Conservation (phyloP, 2,329 filamentous ascomycete genomes). For the Aspergillus jensenii region DNA sequence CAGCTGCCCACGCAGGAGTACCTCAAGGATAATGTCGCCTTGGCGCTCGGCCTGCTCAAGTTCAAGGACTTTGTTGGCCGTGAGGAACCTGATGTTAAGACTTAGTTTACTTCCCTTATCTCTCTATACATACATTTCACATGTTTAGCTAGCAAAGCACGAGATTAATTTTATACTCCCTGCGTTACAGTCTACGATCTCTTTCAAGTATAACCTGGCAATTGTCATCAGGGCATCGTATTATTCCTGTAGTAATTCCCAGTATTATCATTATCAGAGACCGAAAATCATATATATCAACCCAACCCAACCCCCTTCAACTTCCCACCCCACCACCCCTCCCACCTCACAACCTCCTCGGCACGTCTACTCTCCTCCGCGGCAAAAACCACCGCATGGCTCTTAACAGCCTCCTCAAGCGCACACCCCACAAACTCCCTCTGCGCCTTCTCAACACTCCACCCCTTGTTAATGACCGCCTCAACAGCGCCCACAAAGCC, state of each 20-base stretch:
- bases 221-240: too few relatives aligned
- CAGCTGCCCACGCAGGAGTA: conserved; percentile 86
- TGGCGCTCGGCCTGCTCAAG: conserved; percentile 82
- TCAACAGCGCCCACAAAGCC: conserved; percentile 83
- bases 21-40: conserved; percentile 82
- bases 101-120: conserved; percentile 52
- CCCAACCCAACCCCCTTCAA: conserved; percentile 30
- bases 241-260: too few relatives aligned
- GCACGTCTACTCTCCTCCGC: conserved; percentile 79
- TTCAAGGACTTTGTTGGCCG: conserved; percentile 92
- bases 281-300: background rate
- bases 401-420: conserved; percentile 81
- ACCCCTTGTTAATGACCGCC: conserved; percentile 69
- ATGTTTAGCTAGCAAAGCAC: background rate
- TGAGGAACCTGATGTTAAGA: conserved; percentile 95
- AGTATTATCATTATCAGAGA: too few relatives aligned
- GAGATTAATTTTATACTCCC: too few relatives aligned
- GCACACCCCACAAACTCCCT: conserved; percentile 74
- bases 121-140: background rate
- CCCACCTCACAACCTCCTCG: conserved; percentile 72
- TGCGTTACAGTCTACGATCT: too few relatives aligned
- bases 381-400: conserved; percentile 90
- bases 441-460: conserved; percentile 71
- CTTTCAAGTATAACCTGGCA: too few relatives aligned
- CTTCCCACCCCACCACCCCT: conserved; percentile 69